These are phyloP conservation scores for Suhomyces panamericanus DNA, from an alignment of 1,139 yeast species.

Conservation along the genomic window DNA sequence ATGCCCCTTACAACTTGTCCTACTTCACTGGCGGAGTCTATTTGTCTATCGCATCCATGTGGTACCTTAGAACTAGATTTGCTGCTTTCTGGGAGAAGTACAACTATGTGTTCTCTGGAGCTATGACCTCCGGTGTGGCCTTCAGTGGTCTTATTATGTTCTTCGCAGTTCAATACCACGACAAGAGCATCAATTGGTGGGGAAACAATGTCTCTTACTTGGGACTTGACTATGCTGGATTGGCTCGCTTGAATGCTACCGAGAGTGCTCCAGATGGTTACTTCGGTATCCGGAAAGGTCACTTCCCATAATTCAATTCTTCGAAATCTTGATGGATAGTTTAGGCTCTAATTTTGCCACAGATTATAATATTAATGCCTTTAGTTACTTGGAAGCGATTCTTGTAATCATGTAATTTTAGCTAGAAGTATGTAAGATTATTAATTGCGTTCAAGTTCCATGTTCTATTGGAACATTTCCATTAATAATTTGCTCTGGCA, in stretches of 20 bases:
- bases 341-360: not conserved
- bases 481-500: no score
- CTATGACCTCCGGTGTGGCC: constrained; percentile 22
- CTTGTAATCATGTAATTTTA: no score
- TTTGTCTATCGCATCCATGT: constrained; percentile 19
- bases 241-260: constrained; percentile 6
- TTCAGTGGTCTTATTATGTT: constrained; percentile 21
- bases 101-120: constrained; percentile 21
- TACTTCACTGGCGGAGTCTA: constrained; percentile 20
- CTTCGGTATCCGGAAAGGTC: constrained; percentile 21
- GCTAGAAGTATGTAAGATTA: no score
- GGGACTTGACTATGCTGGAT: constrained; percentile 16
- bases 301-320: constrained; percentile 9
- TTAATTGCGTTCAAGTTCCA: no score
- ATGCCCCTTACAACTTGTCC: constrained; percentile 21
- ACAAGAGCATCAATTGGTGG: constrained; percentile 21
- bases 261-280: constrained; percentile 21
- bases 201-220: constrained; percentile 17
- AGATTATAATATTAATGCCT: no score
- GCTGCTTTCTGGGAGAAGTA: constrained; percentile 22
- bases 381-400: no score
- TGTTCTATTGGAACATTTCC: no score
- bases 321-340: not conserved
- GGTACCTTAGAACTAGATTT: constrained; percentile 17
- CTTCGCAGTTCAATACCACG: constrained; percentile 23